These are phyloP conservation scores for Tetrapisispora namnaoensis DNA, from an alignment of 805 yeast genomes.

Conservation along the genomic window DNA sequence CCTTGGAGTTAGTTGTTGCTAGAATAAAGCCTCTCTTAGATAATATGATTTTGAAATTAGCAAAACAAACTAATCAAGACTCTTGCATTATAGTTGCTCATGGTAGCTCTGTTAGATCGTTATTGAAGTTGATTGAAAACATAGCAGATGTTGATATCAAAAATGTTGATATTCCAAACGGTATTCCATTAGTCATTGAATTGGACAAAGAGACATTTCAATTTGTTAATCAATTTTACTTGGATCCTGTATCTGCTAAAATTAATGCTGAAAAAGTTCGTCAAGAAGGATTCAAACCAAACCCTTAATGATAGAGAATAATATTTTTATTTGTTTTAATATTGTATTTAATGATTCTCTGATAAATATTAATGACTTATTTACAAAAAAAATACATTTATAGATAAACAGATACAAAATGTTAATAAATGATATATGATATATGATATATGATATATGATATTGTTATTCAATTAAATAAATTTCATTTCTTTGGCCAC, in stretches of 20 bases:
- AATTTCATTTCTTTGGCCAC: background rate
- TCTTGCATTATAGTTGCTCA: slow-evolving; percentile 66
- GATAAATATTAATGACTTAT: background rate
- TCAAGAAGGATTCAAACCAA: slow-evolving; percentile 50
- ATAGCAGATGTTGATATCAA: slow-evolving; percentile 62
- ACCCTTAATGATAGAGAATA: slow-evolving; percentile 12
- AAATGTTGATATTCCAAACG: slow-evolving; percentile 71
- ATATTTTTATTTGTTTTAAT: background rate
- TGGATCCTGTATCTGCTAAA: slow-evolving; percentile 74
- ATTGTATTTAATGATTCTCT: background rate
- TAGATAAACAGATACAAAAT: background rate
- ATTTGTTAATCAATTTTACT: slow-evolving; percentile 48
- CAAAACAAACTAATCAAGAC: slow-evolving; percentile 40
- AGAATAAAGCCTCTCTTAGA: slow-evolving; percentile 53
- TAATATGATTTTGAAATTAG: slow-evolving; percentile 37
- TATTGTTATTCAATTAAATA: background rate
- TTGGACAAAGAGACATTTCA: slow-evolving; percentile 39
- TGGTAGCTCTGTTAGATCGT: slow-evolving; percentile 72
- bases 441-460: background rate
- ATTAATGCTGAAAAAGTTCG: slow-evolving; percentile 74
- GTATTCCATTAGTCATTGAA: slow-evolving; percentile 66
- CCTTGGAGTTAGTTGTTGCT: slow-evolving; percentile 59
- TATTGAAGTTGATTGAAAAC: slow-evolving; percentile 56
- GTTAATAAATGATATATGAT: too few species aligned
- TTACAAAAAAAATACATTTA: background rate